Base-by-base conservation (phyloP, 2,329 filamentous ascomycete species). In the Cladosporium cucumerinum region DNA sequence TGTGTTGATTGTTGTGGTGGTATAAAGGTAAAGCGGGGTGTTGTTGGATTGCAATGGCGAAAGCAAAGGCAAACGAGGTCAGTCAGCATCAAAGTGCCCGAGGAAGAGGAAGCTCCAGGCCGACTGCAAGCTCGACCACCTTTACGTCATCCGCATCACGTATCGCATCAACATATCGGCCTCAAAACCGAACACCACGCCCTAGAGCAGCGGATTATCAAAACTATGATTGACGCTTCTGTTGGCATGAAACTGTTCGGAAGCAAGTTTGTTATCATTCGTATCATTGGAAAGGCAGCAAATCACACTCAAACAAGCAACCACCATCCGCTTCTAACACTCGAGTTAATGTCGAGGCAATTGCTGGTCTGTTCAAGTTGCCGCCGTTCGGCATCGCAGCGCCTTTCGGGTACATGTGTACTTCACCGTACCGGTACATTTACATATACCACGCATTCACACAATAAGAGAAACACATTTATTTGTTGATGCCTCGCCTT, bases 1-100 rank as follows among this genome's bases (percentile, higher is more conserved):
- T 75, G 26, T 83, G 67, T 60, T 74, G 55, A 14, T 30, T 43
- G 14, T 60, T 25, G 14, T 36, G 36, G 36, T 61, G 36, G 65
- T 25, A n/a, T 46, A 5, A 2, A 57, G 76, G 58, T 49, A 23
- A 21, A 43, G 18, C n/a, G 34, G 46, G 49, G 48, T 34, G 43
- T 32, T 52, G 43, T 30, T 51, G 18, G 4, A 5, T 10, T 61
- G 26, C 51, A 54, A 54, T 57, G 54, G 54, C 5, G 32, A 36
- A 30, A 57, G 32, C 18, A 32, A 23, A 55, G n/a, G 52, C n/a
- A 25, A 51, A 18, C 10, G 28, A 55, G 28, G 26, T 30, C 54
- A 39, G 30, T 39, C 54, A 36, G 26, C 48, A 25, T 51, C 48
- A 28, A 51, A 28, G 48, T 26, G 51, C 51, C 51, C 51, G 51